Percentiles rank a stretch among this genome's conserved stretches.
phyloP scores from a whole-genome alignment of 768 basidiomycete species.

The Amanita inopinata region DNA sequence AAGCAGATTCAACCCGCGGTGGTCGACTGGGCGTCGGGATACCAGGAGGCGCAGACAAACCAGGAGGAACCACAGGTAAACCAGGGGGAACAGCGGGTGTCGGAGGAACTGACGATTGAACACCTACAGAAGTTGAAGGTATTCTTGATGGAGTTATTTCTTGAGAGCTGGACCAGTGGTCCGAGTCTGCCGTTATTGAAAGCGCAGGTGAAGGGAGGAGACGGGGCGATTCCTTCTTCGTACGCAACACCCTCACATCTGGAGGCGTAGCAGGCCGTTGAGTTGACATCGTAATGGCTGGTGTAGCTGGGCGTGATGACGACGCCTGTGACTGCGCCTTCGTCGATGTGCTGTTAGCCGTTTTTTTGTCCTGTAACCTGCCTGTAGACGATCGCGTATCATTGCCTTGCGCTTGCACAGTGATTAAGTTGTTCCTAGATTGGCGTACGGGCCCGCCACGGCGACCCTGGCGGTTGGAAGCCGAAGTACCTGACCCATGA shows the following conservation, averaged over 20 bases:
- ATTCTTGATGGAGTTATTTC: conserved; percentile 21
- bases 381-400: conserved; percentile 25
- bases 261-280: conserved; percentile 34
- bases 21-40: conserved; percentile 46
- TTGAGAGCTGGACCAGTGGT: conserved; percentile 35
- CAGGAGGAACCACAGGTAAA: conserved; percentile 36
- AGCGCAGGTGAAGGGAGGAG: conserved; percentile 34
- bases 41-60: conserved; percentile 51
- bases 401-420: conserved; percentile 15
- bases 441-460: conserved; percentile 38
- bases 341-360: conserved; percentile 18
- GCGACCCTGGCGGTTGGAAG: conserved; percentile 28
- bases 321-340: conserved; percentile 44
- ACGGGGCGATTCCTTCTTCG: conserved; percentile 28
- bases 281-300: conserved; percentile 5
- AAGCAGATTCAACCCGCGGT: conserved; percentile 37
- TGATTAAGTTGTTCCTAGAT: conserved; percentile 26
- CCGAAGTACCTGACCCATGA: conserved; percentile 15
- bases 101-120: conserved; percentile 22
- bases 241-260: conserved; percentile 27
- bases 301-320: conserved; percentile 17
- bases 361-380: conserved; percentile 35
- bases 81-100: conserved; percentile 33
- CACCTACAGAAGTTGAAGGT: conserved; percentile 25
- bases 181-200: conserved; percentile 42